These are phyloP conservation scores for Tuber magnatum DNA, from an alignment of 495 filamentous ascomycete genomes.

Conservation along the genomic window DNA sequence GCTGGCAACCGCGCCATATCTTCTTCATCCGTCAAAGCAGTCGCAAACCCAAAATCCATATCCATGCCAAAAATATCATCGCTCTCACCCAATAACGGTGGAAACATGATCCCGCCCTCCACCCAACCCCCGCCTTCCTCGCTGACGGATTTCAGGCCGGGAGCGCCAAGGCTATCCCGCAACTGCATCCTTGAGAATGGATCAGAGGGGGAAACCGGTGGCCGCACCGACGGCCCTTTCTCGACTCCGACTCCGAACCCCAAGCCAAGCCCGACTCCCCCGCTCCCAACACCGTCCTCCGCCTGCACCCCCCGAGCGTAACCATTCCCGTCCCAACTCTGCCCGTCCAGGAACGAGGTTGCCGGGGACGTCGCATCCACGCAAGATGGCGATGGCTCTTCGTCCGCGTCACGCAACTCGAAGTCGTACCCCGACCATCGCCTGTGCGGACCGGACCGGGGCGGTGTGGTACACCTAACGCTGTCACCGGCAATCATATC, in stretches of 20 bases:
- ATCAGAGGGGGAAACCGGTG: slow-evolving; percentile 22
- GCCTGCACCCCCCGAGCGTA: background rate
- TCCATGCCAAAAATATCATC: slow-evolving; percentile 25
- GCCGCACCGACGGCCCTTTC: background rate
- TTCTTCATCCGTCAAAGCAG: slow-evolving; percentile 13
- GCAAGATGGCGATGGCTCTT: background rate
- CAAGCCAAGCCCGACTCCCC: background rate
- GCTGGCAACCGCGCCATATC: background rate
- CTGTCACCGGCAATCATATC: background rate
- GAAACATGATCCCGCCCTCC: slow-evolving; percentile 7
- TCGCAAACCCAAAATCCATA: background rate
- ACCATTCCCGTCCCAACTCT: background rate
- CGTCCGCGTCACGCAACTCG: background rate
- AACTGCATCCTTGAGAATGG: slow-evolving; percentile 23
- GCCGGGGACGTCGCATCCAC: background rate
- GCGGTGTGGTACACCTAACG: background rate
- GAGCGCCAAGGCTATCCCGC: slow-evolving; percentile 1
- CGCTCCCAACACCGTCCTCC: background rate
- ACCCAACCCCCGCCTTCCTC: slow-evolving; percentile 3
- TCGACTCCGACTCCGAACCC: background rate
- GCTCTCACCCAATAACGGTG: background rate
- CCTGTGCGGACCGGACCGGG: background rate
- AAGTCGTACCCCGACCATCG: background rate
- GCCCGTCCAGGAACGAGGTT: background rate
- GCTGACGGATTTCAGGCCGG: slow-evolving; percentile 8